Evolutionary conservation across 768 basidiomycete genomes (phyloP), one percentile per base, ranked within the genome.

Genomic region (Auriscalpium microsporum): DNA sequence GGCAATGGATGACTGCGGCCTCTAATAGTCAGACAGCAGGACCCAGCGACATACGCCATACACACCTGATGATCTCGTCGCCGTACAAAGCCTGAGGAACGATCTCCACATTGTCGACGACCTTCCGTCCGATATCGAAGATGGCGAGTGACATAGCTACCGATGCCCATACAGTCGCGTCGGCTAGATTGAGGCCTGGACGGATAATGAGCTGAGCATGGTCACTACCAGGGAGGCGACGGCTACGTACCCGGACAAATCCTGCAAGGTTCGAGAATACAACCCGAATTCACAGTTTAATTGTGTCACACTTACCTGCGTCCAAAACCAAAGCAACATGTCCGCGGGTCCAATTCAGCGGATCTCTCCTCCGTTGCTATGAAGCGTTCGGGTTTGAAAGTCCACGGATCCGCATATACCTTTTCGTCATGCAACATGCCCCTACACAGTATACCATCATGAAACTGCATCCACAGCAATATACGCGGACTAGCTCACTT

Each of bases 371-470:
- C 42, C n/a, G 52, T 42, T 21, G 48, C 28, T 9, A 69, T 38
- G 58, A 68, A 71, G 5, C 68, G 61, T 38, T 64, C 60, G 16
- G 68, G 69, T 9, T 58, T 55, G 53, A 68, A 70, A 13, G 40
- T 49, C 17, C 49, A 50, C n/a, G 67, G 67, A 37, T 62, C 49
- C 11, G 55, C 44, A 50, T 66, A 68, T 37, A 61, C 51, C 21
- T 57, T 47, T 8, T 63, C 63, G 49, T 70, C 63, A 38, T 62
- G 67, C 17, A 66, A 52, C 49, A 69, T 62, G n/a, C 50, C 46
- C 65, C 67, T 68, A 23, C 19, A 17, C 28, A 19, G 23, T 14
- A 34, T 5, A 48, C 55, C 36, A 57, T 23, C 11, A 19, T n/a
- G 10, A 9, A 23, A 42, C 11, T 34, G 4, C 11, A 19, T 13